Percentiles rank a stretch among this genome's conserved stretches.
Conservation (phyloP, 495 filamentous ascomycete species). For the Eremomyces bilateralis region DNA sequence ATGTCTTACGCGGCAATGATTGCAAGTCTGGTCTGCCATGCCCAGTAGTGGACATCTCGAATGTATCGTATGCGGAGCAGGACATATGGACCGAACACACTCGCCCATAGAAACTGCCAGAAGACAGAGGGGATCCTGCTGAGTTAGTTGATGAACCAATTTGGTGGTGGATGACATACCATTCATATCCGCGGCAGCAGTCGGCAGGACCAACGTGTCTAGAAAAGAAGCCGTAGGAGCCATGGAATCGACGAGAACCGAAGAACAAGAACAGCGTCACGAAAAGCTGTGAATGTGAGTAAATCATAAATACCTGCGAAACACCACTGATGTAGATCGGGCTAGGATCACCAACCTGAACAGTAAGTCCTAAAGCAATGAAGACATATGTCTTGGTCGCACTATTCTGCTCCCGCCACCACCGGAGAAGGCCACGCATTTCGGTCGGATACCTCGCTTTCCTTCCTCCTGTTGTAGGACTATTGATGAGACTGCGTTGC, state of each 20-base stretch:
- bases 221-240: slow-evolving; percentile 28
- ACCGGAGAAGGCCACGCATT: slow-evolving; percentile 8
- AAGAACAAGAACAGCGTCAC: slow-evolving; percentile 39
- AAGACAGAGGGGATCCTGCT: slow-evolving; percentile 16
- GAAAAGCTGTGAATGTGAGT: slow-evolving; percentile 26
- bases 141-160: slow-evolving; percentile 11
- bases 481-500: slow-evolving; percentile 6
- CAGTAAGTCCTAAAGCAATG: slow-evolving; percentile 28
- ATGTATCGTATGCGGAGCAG: slow-evolving; percentile 16
- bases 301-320: slow-evolving; percentile 1
- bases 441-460: slow-evolving; percentile 6
- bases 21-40: slow-evolving; percentile 14
- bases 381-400: slow-evolving; percentile 24
- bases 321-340: background rate
- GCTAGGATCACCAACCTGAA: slow-evolving; percentile 31
- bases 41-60: slow-evolving; percentile 19
- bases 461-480: slow-evolving; percentile 1
- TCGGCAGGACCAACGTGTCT: slow-evolving; percentile 16
- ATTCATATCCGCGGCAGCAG: slow-evolving; percentile 17
- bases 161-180: slow-evolving; percentile 7
- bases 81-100: slow-evolving; percentile 16
- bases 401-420: slow-evolving; percentile 23
- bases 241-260: slow-evolving; percentile 44
- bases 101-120: slow-evolving; percentile 16
- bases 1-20: slow-evolving; percentile 14